Base-by-base conservation (phyloP, 169 alveolate genomes). In the Eimeria praecox region DNA sequence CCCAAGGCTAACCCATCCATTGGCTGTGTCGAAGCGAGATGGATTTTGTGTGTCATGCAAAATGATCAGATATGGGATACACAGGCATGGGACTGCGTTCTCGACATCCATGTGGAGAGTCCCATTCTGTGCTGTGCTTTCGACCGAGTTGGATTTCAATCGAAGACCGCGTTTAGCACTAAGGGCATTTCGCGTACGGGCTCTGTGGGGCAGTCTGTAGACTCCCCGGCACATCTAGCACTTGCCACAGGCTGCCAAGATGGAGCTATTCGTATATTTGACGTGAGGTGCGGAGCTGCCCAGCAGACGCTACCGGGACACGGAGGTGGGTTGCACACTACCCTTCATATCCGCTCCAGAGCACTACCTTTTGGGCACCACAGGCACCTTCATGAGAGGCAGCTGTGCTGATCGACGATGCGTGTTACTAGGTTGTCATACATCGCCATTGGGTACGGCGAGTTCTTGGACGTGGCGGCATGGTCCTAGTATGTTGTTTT, bases 31-130 rank as follows among this genome's bases (percentile, higher is more conserved):
- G 42, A 46, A 46, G n/a, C 66, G 66, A 9, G 2, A 64, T 16
- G 88, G 40, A 2, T 24, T 44, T 87, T 27, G 52, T 87, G 69
- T 87, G 83, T 30, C 33, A 27, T 62, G 83, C 83, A 22, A 5
- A 87, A 59, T 87, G 59, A 64, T 64, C 91, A 92, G 95, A 69
- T 92, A 33, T 92, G 95, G 95, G 95, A 92, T 49, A 92, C 95
- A 4, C 92, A 35, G 30, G 95, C 95, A 5, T 92, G 95, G 95
- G 95, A 92, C 16, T 80, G 92, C 49, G 95, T 92, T 62, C 89
- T 40, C 30, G 92, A 80, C 92, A 64, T 92, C 40, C 64, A 86
- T 6, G 92, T 78, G 2, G 92, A 69, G 42, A 92, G 92, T 35
- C 83, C 69, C 52, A 54, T 80, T 16, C 86, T 73, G 44, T 87